These are phyloP conservation scores for Yamadazyma endophytica DNA, from an alignment of 805 yeast species.

Conservation along the genomic window DNA sequence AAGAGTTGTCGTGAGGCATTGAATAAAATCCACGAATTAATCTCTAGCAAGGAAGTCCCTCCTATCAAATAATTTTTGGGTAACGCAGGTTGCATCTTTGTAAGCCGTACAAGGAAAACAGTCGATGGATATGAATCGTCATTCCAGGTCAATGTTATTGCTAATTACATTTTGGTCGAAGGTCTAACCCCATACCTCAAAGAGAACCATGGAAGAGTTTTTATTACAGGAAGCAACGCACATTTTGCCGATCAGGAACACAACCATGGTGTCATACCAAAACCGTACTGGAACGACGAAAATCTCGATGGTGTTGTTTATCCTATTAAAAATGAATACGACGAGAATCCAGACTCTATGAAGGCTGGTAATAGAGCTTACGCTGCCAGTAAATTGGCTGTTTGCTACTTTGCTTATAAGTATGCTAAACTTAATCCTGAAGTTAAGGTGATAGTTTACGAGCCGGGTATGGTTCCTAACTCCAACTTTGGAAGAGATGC, in stretches of 20 bases:
- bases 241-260: conserved; percentile 5
- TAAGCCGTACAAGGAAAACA: conserved; percentile 1
- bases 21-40: not conserved
- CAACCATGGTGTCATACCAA: conserved; percentile 1
- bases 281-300: conserved; percentile 4
- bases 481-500: not conserved
- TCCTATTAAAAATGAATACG: not conserved
- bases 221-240: conserved; percentile 7
- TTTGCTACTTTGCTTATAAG: conserved; percentile 3
- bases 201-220: conserved; percentile 1
- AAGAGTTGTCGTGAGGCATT: conserved; percentile 2
- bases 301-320: not conserved
- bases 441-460: conserved; percentile 3
- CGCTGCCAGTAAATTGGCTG: conserved; percentile 4
- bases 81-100: conserved; percentile 3
- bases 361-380: conserved; percentile 5
- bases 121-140: conserved; percentile 6
- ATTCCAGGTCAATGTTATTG: conserved; percentile 4
- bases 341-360: conserved; percentile 3
- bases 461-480: conserved; percentile 3
- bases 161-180: conserved; percentile 1
- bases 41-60: conserved; percentile 2
- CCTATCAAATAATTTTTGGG: conserved; percentile 2
- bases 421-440: conserved; percentile 3
- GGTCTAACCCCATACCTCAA: conserved; percentile 2